Percentiles rank a stretch among this genome's conserved stretches.
Evolutionary conservation across 2,329 filamentous ascomycete species (phyloP).

Genomic region (Fusarium veterinarium): DNA sequence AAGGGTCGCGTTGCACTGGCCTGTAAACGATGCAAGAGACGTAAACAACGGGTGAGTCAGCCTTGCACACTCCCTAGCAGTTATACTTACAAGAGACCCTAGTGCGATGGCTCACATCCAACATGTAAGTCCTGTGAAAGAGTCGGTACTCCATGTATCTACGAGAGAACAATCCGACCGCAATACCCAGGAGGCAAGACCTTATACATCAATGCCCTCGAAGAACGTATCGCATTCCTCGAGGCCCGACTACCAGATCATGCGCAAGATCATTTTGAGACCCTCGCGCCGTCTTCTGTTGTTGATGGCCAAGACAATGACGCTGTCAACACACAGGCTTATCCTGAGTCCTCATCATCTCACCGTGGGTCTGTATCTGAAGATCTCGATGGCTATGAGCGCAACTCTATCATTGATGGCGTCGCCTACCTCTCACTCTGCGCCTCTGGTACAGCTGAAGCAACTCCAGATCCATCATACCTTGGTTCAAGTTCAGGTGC

Average conservation of each 20-base stretch:
- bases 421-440: not conserved
- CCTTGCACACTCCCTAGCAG: rapidly evolving
- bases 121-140: not conserved
- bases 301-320: not conserved
- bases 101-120: not conserved
- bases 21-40: not conserved
- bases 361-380: rapidly evolving
- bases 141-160: not conserved
- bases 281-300: not conserved
- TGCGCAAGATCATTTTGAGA: not conserved
- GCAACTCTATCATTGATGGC: not conserved
- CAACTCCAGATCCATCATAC: not conserved
- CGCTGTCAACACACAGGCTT: rapidly evolving
- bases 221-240: not conserved
- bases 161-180: not conserved
- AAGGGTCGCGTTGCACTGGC: not conserved
- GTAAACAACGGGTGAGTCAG: not conserved
- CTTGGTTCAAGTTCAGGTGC: rapidly evolving
- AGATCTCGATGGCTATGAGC: rapidly evolving
- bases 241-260: not conserved
- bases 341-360: not conserved
- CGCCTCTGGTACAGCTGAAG: rapidly evolving
- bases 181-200: not conserved
- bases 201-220: not conserved
- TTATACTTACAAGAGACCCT: rapidly evolving